A percentile compares a stretch with the other conserved stretches of the same genome.
phyloP scores from a whole-genome alignment of 768 basidiomycete genomes.

The Auricularia sp. region DNA sequence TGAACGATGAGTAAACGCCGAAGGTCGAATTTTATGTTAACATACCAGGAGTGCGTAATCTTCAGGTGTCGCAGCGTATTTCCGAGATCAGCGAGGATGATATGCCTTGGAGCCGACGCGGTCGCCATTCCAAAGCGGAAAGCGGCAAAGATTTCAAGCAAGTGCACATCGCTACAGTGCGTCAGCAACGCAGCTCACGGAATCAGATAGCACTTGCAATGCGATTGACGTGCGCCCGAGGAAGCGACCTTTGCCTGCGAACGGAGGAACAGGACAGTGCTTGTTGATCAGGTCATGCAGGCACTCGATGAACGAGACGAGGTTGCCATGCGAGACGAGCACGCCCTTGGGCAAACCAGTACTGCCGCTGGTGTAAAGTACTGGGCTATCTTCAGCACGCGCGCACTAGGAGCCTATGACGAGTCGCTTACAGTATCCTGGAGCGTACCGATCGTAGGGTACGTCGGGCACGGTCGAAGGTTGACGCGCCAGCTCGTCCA shows the following conservation, averaged over 20 bases:
- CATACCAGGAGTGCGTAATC: background rate
- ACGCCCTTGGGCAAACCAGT: background rate
- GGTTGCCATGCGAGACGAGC: background rate
- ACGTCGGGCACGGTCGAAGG: background rate
- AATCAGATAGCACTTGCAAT: background rate
- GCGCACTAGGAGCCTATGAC: background rate
- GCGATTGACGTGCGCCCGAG: background rate
- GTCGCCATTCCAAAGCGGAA: slow-evolving; percentile 1
- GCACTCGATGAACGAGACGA: background rate
- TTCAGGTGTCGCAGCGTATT: background rate
- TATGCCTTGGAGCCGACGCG: background rate
- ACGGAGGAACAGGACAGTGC: background rate
- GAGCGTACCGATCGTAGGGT: background rate
- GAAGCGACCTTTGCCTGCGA: background rate
- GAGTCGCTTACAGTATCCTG: background rate
- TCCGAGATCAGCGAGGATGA: background rate
- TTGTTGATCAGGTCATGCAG: background rate
- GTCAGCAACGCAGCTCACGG: background rate
- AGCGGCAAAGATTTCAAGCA: background rate
- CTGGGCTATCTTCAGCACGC: background rate
- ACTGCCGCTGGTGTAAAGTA: background rate
- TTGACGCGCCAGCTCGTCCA: background rate
- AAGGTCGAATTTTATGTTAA: background rate
- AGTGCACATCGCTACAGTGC: background rate
- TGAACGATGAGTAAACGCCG: background rate